A percentile compares a stretch with the other conserved stretches of the same genome.
phyloP scores from a whole-genome alignment of 768 basidiomycete species.

The Psilocybe azurescens region DNA sequence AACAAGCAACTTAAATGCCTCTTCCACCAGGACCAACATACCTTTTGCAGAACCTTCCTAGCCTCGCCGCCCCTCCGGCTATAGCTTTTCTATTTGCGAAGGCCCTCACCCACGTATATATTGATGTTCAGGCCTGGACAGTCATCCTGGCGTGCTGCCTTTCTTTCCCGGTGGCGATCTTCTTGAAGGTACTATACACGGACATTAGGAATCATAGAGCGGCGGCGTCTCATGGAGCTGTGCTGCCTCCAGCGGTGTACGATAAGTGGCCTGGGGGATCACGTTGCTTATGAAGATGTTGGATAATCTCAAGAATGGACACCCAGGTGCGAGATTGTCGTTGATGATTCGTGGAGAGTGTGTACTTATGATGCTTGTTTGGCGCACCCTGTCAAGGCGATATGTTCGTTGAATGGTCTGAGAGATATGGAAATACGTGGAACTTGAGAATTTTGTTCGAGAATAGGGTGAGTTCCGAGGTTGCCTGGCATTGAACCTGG shows the following conservation, averaged over 20 bases:
- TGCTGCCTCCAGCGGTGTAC: conserved; percentile 35
- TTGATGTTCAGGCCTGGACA: conserved; percentile 18
- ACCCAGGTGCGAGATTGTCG: background rate
- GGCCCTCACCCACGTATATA: conserved; percentile 11
- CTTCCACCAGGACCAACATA: conserved; percentile 39
- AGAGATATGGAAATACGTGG: conserved; percentile 35
- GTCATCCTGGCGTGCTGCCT: conserved; percentile 16
- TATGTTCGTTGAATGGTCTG: conserved; percentile 24
- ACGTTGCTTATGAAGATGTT: background rate
- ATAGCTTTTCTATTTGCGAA: conserved; percentile 21
- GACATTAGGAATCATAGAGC: conserved; percentile 12
- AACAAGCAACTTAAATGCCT: conserved; percentile 13
- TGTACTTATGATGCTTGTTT: background rate
- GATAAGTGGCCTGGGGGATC: conserved; percentile 19
- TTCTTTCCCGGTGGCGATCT: conserved; percentile 21
- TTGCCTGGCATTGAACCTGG: background rate
- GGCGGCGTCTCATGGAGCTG: conserved; percentile 30
- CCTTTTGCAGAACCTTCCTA: conserved; percentile 29
- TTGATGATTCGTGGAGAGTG: background rate
- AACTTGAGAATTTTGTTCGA: conserved; percentile 42
- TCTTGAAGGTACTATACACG: conserved; percentile 21
- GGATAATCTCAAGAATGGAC: conserved; percentile 11
- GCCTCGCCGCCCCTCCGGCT: conserved; percentile 30
- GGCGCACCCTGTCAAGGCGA: conserved; percentile 28
- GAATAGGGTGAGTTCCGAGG: conserved; percentile 34